These are phyloP conservation scores for Dendrocalamus latiflorus DNA, from an alignment of 202 grass and related monocot species.

Conservation along the genomic window DNA sequence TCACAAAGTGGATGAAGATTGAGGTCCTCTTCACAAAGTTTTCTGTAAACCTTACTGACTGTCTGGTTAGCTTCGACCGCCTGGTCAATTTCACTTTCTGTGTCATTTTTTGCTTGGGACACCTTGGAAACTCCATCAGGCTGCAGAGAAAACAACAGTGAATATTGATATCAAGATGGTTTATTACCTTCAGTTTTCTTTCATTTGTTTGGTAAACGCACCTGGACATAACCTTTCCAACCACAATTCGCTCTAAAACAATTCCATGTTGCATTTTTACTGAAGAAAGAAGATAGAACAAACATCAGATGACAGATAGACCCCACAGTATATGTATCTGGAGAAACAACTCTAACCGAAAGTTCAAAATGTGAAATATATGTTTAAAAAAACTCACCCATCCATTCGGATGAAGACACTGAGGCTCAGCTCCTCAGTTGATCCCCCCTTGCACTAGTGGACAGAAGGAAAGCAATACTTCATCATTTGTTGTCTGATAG, in stretches of 20 bases:
- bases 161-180: neutral
- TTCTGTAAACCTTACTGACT: slow-evolving; percentile 48
- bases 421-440: slow-evolving; percentile 42
- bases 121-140: slow-evolving; percentile 15
- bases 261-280: slow-evolving; percentile 46
- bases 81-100: slow-evolving; percentile 27
- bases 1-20: slow-evolving; percentile 61
- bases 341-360: slow-evolving; percentile 12
- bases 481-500: neutral
- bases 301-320: slow-evolving; percentile 15
- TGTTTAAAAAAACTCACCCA: slow-evolving; percentile 41
- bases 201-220: slow-evolving; percentile 16
- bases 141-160: slow-evolving; percentile 10
- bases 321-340: neutral
- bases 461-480: slow-evolving; percentile 23
- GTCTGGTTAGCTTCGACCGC: neutral
- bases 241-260: slow-evolving; percentile 89
- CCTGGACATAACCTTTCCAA: slow-evolving; percentile 50
- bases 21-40: slow-evolving; percentile 55
- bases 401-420: slow-evolving; percentile 45
- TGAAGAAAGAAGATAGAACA: slow-evolving; percentile 26
- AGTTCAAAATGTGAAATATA: slow-evolving; percentile 1
- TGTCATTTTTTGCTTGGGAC: neutral
- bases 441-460: slow-evolving; percentile 68
- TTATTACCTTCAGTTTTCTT: slow-evolving; percentile 7